Percentiles rank a stretch among this genome's conserved stretches.
Conservation (phyloP, 2,329 filamentous ascomycete genomes). For the Phaeophleospora eucalypticola region DNA sequence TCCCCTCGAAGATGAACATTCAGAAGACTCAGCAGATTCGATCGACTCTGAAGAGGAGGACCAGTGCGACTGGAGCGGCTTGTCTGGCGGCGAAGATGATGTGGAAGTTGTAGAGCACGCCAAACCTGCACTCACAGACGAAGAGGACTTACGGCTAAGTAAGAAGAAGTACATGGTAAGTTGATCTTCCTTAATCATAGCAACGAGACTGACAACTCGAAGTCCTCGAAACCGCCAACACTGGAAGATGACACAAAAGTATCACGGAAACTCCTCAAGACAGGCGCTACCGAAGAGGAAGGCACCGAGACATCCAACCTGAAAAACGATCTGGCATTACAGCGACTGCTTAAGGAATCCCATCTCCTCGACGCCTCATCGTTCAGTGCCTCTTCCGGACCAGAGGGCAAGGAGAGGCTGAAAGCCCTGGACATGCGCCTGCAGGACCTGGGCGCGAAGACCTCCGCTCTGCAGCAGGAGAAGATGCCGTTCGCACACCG, state of each 20-base stretch:
- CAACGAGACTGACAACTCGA: constrained; percentile 15
- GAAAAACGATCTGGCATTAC: constrained; percentile 87
- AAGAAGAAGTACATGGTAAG: constrained; percentile 73
- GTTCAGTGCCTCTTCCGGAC: constrained; percentile 46
- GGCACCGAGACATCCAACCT: constrained; percentile 62
- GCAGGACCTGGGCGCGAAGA: constrained; percentile 73
- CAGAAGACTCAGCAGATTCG: constrained; percentile 24
- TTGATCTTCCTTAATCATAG: not conserved
- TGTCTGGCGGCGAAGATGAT: constrained; percentile 51
- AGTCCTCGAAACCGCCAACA: constrained; percentile 49
- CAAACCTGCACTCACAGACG: constrained; percentile 10
- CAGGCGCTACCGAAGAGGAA: constrained; percentile 41
- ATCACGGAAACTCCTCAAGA: constrained; percentile 22
- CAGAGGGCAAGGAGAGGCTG: constrained; percentile 67
- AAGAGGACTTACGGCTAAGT: constrained; percentile 41
- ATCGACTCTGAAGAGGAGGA: constrained; percentile 26
- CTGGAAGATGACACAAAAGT: constrained; percentile 24
- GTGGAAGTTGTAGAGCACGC: constrained; percentile 43
- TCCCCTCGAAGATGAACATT: constrained; percentile 30
- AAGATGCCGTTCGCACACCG: constrained; percentile 87
- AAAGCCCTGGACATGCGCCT: constrained; percentile 81
- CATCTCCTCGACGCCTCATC: constrained; percentile 68
- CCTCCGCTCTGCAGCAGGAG: constrained; percentile 68
- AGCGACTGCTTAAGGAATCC: constrained; percentile 85
- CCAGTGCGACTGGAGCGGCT: constrained; percentile 57